Conservation (phyloP, 2,329 filamentous ascomycete genomes). For the Aspergillus luchuensis region DNA sequence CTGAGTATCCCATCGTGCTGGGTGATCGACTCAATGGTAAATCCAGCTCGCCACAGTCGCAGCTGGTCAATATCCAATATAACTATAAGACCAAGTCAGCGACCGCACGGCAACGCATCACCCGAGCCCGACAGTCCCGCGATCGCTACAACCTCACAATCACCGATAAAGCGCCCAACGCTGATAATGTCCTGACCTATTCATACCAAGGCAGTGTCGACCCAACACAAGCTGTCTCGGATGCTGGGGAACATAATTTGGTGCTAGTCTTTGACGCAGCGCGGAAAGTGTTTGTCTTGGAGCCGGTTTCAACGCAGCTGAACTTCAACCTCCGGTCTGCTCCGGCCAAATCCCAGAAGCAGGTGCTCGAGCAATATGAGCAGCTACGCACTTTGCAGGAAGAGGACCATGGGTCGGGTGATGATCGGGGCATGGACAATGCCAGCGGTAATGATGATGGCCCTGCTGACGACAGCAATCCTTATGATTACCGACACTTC, state of each 20-base stretch:
- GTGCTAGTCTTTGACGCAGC: constrained; percentile 73
- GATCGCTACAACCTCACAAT: constrained; percentile 46
- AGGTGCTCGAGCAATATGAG: constrained; percentile 66
- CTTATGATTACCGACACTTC: constrained; percentile 54
- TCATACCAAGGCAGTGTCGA: constrained; percentile 46
- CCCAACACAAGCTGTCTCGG: constrained; percentile 32
- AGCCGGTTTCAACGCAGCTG: constrained; percentile 78
- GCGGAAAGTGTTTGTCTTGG: constrained; percentile 76
- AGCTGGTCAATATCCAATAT: constrained; percentile 47
- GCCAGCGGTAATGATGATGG: constrained; percentile 47
- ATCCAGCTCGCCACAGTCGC: constrained; percentile 21
- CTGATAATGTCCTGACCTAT: constrained; percentile 42
- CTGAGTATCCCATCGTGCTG: constrained; percentile 50
- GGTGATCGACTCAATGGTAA: constrained; percentile 44
- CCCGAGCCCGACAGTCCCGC: constrained; percentile 33
- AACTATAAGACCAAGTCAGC: constrained; percentile 50
- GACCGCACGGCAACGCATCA: constrained; percentile 43
- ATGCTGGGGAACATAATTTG: constrained; percentile 36
- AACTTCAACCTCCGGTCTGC: constrained; percentile 80
- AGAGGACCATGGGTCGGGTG: constrained; percentile 38
- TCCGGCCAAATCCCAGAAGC: constrained; percentile 66
- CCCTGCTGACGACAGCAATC: constrained; percentile 47
- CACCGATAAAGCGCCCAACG: constrained; percentile 44
- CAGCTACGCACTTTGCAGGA: constrained; percentile 57
- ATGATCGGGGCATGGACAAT: constrained; percentile 34